A percentile compares a stretch with the other conserved stretches of the same genome.
Evolutionary conservation across 768 basidiomycete genomes (phyloP).

Genomic region (Sporobolomyces roseus): DNA sequence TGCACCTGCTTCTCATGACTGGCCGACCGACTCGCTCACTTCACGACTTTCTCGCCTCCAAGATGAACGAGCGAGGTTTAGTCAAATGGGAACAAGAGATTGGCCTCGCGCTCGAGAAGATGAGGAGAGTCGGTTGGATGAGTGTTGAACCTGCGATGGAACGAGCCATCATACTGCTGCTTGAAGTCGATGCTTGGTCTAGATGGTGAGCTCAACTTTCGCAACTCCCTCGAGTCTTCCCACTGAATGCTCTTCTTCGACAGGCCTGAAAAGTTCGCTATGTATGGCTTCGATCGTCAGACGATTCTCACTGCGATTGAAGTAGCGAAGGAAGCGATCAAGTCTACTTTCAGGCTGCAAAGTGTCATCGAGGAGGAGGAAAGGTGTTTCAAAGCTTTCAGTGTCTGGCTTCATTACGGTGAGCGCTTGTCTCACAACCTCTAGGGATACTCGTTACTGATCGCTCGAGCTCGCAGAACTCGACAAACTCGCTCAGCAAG

Average conservation of each 20-base stretch:
- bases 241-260: not conserved
- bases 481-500: constrained; percentile 38
- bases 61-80: constrained; percentile 43
- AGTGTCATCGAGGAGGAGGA: constrained; percentile 41
- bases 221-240: not conserved
- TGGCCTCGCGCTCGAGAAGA: constrained; percentile 24
- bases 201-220: constrained; percentile 33
- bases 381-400: constrained; percentile 42
- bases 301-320: constrained; percentile 15
- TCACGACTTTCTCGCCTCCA: constrained; percentile 42
- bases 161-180: constrained; percentile 38
- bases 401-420: constrained; percentile 44
- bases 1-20: constrained; percentile 39
- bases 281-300: constrained; percentile 4
- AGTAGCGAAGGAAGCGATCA: constrained; percentile 27
- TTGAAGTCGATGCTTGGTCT: constrained; percentile 41
- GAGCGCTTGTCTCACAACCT: not conserved
- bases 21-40: constrained; percentile 34
- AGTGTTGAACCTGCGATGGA: constrained; percentile 41
- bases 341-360: constrained; percentile 18
- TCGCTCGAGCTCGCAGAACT: constrained; percentile 24
- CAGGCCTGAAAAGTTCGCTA: constrained; percentile 33
- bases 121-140: constrained; percentile 37
- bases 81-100: constrained; percentile 44
- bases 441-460: not conserved